Percentiles rank a stretch among this genome's conserved stretches.
Conservation (phyloP, 805 yeast species). For the Metschnikowia vanudenii region DNA sequence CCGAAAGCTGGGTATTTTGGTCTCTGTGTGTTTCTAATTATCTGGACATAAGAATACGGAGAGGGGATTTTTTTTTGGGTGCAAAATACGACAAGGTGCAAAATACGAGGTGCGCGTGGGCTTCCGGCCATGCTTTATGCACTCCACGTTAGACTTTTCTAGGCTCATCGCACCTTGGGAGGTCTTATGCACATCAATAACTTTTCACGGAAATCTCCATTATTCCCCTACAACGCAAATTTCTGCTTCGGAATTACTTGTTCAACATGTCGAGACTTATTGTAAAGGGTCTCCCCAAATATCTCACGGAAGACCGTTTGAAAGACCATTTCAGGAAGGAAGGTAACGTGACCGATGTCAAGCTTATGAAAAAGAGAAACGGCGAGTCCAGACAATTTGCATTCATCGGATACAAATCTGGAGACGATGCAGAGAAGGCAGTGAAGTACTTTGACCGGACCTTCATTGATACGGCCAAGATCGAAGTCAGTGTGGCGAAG, state of each 20-base stretch:
- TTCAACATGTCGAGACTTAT: constrained; percentile 75
- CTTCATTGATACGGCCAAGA: constrained; percentile 77
- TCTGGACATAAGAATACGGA: neutral
- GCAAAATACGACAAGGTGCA: neutral
- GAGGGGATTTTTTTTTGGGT: constrained; percentile 4
- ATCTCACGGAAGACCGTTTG: constrained; percentile 71
- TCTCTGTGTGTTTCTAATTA: neutral
- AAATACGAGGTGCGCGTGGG: too few relatives aligned
- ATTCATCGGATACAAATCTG: constrained; percentile 80
- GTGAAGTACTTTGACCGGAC: constrained; percentile 72
- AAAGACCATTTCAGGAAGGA: constrained; percentile 58
- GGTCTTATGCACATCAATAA: neutral
- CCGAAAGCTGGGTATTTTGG: too few relatives aligned
- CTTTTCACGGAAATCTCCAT: neutral
- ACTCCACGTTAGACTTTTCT: neutral
- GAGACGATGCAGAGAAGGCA: constrained; percentile 73
- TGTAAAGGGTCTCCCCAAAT: constrained; percentile 84
- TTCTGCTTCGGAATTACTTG: neutral
- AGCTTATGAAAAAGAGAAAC: constrained; percentile 70
- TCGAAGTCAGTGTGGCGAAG: constrained; percentile 80
- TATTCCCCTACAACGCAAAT: neutral
- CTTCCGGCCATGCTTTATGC: neutral
- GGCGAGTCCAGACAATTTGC: constrained; percentile 94
- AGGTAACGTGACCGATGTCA: constrained; percentile 83
- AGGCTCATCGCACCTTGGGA: constrained; percentile 11